These are phyloP conservation scores for Blattamonas nauphoetae DNA, from an alignment of 78 protist genomes.

Conservation along the genomic window DNA sequence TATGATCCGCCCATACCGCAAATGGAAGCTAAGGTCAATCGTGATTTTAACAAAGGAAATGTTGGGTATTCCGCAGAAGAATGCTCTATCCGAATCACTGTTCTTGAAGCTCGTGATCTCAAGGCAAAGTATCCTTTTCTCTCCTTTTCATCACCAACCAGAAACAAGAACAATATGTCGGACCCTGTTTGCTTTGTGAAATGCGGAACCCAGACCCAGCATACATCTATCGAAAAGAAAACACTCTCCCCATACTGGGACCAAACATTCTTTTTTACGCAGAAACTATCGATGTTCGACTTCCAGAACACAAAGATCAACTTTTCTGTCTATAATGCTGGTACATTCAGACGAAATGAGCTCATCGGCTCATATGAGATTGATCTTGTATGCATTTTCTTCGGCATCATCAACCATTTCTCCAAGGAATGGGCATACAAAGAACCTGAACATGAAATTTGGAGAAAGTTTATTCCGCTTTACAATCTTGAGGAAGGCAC, in stretches of 20 bases:
- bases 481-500: background rate
- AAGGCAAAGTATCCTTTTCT: conserved; percentile 12
- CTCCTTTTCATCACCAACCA: background rate
- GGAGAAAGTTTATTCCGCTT: background rate
- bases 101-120: conserved; percentile 16
- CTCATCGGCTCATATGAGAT: conserved; percentile 29
- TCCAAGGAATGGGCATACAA: background rate
- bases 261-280: background rate
- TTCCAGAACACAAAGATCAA: background rate
- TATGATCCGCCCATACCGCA: too few relatives aligned
- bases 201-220: background rate
- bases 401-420: background rate
- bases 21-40: too few relatives aligned
- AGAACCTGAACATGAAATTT: conserved; percentile 1
- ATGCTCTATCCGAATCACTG: background rate
- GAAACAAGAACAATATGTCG: conserved; percentile 11
- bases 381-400: conserved; percentile 16
- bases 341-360: conserved; percentile 24
- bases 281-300: background rate
- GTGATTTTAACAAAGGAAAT: too few relatives aligned
- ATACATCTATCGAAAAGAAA: conserved; percentile 13
- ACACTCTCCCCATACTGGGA: background rate
- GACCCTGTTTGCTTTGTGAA: conserved; percentile 13
- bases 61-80: too few relatives aligned
- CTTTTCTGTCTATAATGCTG: conserved; percentile 23